phyloP scores from a whole-genome alignment of 768 basidiomycete species.

The Panellus pusillus region DNA sequence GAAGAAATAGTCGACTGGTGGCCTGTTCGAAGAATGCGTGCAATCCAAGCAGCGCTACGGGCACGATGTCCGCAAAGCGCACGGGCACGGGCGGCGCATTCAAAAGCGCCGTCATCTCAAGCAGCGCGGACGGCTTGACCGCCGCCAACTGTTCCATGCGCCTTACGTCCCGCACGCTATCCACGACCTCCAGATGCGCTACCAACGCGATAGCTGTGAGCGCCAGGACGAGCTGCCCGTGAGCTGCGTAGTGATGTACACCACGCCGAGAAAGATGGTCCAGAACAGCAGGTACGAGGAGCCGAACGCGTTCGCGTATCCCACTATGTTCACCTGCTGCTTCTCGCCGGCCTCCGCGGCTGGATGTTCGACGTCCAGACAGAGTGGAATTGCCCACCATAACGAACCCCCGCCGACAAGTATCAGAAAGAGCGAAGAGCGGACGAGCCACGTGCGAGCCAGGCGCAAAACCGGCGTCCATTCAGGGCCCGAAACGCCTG shows the following conservation, averaged over 20 bases:
- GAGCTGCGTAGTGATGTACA: slow-evolving; percentile 71
- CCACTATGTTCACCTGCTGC: slow-evolving; percentile 62
- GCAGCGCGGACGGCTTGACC: slow-evolving; percentile 43
- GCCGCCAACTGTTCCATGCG: slow-evolving; percentile 54
- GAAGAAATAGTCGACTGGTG: slow-evolving; percentile 89
- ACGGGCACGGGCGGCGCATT: slow-evolving; percentile 41
- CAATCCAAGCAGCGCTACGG: slow-evolving; percentile 73
- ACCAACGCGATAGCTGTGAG: slow-evolving; percentile 65
- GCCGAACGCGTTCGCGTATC: slow-evolving; percentile 89
- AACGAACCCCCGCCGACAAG: slow-evolving; percentile 54
- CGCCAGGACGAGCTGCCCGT: slow-evolving; percentile 75
- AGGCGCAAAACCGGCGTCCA: slow-evolving; percentile 47
- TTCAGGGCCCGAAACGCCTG: slow-evolving; percentile 41
- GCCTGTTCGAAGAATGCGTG: slow-evolving; percentile 84
- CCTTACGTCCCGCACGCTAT: slow-evolving; percentile 75
- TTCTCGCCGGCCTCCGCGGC: slow-evolving; percentile 26
- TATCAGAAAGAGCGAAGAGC: slow-evolving; percentile 51
- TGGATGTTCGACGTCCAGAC: slow-evolving; percentile 51
- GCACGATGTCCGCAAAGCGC: slow-evolving; percentile 67
- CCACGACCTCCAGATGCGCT: slow-evolving; percentile 78
- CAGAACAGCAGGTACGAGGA: slow-evolving; percentile 86
- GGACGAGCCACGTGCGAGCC: slow-evolving; percentile 61
- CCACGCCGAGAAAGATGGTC: slow-evolving; percentile 58
- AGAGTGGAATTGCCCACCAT: slow-evolving; percentile 77
- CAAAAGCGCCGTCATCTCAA: slow-evolving; percentile 34